Base-by-base conservation (phyloP, 768 basidiomycete species). In the Lactarius trivialis region DNA sequence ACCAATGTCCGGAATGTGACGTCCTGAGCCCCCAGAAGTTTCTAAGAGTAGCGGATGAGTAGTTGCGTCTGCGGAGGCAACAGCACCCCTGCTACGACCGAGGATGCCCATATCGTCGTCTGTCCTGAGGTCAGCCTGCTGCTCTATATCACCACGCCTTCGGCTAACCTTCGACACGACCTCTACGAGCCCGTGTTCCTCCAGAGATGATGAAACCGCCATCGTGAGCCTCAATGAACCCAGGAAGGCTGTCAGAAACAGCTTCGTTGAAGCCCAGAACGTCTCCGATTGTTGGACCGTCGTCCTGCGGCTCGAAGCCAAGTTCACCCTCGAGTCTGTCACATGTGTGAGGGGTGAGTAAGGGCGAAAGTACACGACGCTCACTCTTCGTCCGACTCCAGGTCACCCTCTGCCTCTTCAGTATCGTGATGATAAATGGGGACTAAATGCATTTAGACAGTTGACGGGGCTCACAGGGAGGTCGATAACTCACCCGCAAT, bases 11-110 rank as follows among this genome's bases (percentile, higher is more conserved):
- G 76, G 64, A 34, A 80, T 75, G 21, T 74, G 70, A 51, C 82
- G 84, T 63, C 74, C 78, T 6, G 77, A 68, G 17, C 74, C 72
- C 7, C 73, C 68, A 7, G 84, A 79, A 33, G 77, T 79, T 63
- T 95, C 89, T 24, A 91, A 70, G 15, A 96, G 80, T 7, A 96
- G 78, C 6, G 93, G 93, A 70, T 96, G 94, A 0, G 86, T 85
- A 12, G 85, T 87, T 17, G 86, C 78, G 68, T 91, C 89, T 28
- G 83, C 78, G n/a, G 81, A 79, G 26, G 79, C 70, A 34, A 80
- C 73, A 3, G 72, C 71, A 63, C 79, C 81, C 68, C 88, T 78
- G 48, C 81, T 68, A 54, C 87, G 78, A 36, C 88, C 88, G 66
- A 89, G 88, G 34, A 88, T 76, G 41, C 83, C 81, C 24, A 81